Evolutionary conservation across 176 grass and related monocot species (phyloP).

Genomic region (Sorghum bicolor): DNA sequence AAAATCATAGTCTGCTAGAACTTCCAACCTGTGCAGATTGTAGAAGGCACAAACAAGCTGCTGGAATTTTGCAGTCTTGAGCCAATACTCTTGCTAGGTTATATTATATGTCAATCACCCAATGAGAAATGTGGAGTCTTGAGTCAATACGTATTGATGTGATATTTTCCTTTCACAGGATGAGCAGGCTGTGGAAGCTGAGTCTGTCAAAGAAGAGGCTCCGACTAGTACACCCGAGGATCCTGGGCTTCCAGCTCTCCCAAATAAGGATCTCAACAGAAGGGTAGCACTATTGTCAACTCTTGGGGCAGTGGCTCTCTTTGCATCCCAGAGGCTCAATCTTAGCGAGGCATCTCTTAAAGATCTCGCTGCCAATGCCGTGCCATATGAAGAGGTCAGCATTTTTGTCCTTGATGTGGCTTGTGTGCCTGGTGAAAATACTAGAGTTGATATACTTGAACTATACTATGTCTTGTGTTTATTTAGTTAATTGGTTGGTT

Average conservation of each 20-base stretch:
- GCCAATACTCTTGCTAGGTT: not conserved
- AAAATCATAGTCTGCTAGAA: not conserved
- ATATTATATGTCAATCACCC: not conserved
- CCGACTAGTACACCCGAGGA: slow-evolving; percentile 40
- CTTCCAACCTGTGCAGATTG: not conserved
- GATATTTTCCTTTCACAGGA: slow-evolving; percentile 40
- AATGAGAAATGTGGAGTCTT: slow-evolving; percentile 1
- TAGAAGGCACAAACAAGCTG: not conserved
- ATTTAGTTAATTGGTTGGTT: not conserved
- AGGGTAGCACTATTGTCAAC: slow-evolving; percentile 67
- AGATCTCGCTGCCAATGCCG: slow-evolving; percentile 65
- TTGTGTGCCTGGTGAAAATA: not conserved
- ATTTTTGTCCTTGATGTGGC: not conserved
- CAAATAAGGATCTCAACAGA: slow-evolving; percentile 78
- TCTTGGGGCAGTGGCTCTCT: slow-evolving; percentile 59
- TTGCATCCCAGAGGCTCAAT: slow-evolving; percentile 70
- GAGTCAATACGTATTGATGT: not conserved
- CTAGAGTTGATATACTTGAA: not conserved
- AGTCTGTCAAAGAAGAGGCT: slow-evolving; percentile 37
- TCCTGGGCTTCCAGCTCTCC: slow-evolving; percentile 44
- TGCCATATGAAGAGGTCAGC: slow-evolving; percentile 73
- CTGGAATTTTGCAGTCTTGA: not conserved
- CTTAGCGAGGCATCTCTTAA: slow-evolving; percentile 76
- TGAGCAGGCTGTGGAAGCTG: slow-evolving; percentile 37
- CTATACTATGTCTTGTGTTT: not conserved